Evolutionary conservation across 164 flowering plant genomes (phyloP).

Genomic region (Chimonanthus salicifolius): DNA sequence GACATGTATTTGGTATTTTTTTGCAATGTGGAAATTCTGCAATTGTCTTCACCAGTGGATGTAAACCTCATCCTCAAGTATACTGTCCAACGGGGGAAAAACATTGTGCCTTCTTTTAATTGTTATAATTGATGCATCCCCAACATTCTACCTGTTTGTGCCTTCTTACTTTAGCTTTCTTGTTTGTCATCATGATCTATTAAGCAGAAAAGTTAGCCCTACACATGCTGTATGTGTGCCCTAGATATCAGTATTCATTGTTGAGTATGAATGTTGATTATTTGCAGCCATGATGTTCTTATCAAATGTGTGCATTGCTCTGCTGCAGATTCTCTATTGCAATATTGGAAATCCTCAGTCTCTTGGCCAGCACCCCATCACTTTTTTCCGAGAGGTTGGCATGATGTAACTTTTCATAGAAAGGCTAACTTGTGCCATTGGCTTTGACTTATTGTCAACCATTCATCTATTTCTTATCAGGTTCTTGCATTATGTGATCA

Average conservation of each 20-base stretch:
- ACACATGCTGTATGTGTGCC: background rate
- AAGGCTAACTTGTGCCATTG: background rate
- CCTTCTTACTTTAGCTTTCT: background rate
- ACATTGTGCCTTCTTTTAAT: no score
- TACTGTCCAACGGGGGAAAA: no score
- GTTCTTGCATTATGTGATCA: conserved; percentile 94
- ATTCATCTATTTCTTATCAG: conserved; percentile 22
- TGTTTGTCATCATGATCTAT: background rate
- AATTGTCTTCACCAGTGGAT: no score
- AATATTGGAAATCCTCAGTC: conserved; percentile 99
- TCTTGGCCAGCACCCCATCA: conserved; percentile 94
- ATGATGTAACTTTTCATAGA: background rate
- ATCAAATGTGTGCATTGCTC: background rate
- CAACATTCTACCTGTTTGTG: background rate
- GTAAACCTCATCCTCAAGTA: no score
- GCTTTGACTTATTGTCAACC: conserved; percentile 5
- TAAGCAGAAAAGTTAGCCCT: background rate
- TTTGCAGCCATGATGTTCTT: background rate
- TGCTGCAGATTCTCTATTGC: conserved; percentile 84
- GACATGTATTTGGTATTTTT: no score
- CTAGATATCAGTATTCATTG: background rate
- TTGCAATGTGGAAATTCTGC: no score
- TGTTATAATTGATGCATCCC: no score
- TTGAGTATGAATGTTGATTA: background rate
- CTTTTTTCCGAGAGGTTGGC: conserved; percentile 91